Evolutionary conservation across 495 filamentous ascomycete genomes (phyloP), one percentile per base, ranked within the genome.

Genomic region (Diplogelasinospora grovesii): DNA sequence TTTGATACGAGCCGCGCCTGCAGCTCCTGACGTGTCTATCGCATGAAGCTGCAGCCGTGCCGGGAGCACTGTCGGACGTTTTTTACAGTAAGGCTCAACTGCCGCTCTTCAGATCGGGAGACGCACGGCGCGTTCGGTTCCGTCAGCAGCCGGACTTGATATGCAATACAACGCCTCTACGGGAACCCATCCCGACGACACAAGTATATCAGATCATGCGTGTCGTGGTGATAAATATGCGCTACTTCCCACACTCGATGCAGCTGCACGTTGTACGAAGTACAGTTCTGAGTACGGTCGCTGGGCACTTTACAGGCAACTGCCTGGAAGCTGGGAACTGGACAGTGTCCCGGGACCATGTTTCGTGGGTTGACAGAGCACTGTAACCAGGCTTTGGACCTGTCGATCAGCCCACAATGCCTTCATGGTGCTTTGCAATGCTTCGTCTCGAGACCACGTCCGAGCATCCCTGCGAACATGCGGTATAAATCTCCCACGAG

Each of bases 321-420:
- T n/a, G n/a, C n/a, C n/a, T n/a, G n/a, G n/a, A n/a, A n/a, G n/a
- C n/a, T n/a, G n/a, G n/a, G n/a, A n/a, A n/a, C n/a, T 28, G 5
- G 16, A 7, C 34, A 14, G 34, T 22, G 11, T 18, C 30, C 30
- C 30, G 20, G 27, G 11, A 20, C 32, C 32, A 35, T 20, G 32
- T 35, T 16, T 25, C 2, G n/a, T n/a, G n/a, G n/a, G n/a, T n/a
- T n/a, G 8, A 3, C 16, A 36, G 3, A 39, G 14, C 36, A 36
- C 23, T 38, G 21, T 41, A 41, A 41, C 38, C 38, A 8, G 38
- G 38, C 19, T 30, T 15, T 8, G n/a, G 9, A 3, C 10, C 26
- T 31, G 9, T 8, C 15, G 13, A 42, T 41, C 38, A 41, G 38
- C 38, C 38, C 31, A 41, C 33, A 47, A 45, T 50, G 56, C 48